Conservation (phyloP, 176 grass and related monocot genomes). For the Calamus simplicifolius region DNA sequence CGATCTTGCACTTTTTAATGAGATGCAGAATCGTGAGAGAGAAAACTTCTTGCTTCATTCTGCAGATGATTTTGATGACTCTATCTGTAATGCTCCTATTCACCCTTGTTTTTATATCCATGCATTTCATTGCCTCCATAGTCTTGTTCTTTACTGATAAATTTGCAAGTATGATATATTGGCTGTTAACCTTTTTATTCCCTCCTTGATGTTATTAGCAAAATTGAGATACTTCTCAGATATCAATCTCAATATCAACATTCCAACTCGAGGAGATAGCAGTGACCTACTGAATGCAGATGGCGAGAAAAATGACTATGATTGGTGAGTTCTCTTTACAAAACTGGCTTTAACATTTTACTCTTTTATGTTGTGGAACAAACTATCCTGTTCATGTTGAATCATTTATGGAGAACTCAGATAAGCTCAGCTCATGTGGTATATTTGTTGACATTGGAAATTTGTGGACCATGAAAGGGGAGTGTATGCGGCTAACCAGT, state of each 20-base stretch:
- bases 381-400: too few species aligned
- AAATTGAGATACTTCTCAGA: conserved; percentile 74
- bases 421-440: too few species aligned
- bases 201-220: conserved; percentile 31
- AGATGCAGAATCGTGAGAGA: conserved; percentile 78
- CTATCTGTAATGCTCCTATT: conserved; percentile 47
- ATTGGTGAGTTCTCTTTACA: conserved; percentile 55
- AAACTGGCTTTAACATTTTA: conserved; percentile 15
- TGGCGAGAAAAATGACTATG: conserved; percentile 87
- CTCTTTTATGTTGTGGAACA: too few species aligned
- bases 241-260: conserved; percentile 59
- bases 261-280: conserved; percentile 54
- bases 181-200: conserved; percentile 16
- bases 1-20: conserved; percentile 64
- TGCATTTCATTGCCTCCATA: too few species aligned
- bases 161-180: conserved; percentile 14
- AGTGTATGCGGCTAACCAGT: too few species aligned
- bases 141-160: conserved; percentile 1
- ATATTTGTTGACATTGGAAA: too few species aligned
- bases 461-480: too few species aligned
- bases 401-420: too few species aligned
- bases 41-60: conserved; percentile 81
- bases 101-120: background rate
- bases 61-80: conserved; percentile 74
- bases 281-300: conserved; percentile 77